Conservation (phyloP, 2,329 filamentous ascomycete species). For the Hypoxylon sp. region DNA sequence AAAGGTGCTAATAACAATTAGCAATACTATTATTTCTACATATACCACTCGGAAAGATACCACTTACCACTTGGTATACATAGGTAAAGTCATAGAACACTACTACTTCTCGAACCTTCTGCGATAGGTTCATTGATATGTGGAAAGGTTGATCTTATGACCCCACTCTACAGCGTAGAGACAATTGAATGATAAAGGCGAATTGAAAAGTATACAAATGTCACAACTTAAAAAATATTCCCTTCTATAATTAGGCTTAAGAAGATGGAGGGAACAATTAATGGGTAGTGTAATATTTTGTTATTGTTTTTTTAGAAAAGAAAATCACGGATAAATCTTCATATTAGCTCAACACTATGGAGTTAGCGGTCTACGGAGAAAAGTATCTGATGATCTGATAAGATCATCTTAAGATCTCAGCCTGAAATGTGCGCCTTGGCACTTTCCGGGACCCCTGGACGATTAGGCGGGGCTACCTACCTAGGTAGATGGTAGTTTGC, state of each 20-base stretch:
- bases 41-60: not conserved
- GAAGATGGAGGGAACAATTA: no score
- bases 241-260: no score
- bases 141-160: no score
- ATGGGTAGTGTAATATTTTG: no score
- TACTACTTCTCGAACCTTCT: not conserved
- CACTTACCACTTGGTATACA: not conserved
- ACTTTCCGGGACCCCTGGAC: slow-evolving; percentile 33
- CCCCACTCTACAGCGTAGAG: no score
- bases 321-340: slow-evolving; percentile 4
- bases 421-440: slow-evolving; percentile 42
- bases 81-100: not conserved
- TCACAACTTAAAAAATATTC: no score
- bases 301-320: no score
- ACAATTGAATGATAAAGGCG: no score
- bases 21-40: not conserved
- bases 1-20: not conserved
- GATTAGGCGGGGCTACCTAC: slow-evolving; percentile 37
- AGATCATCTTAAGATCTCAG: slow-evolving; percentile 45
- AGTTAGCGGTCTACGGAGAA: not conserved
- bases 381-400: slow-evolving; percentile 48
- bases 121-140: no score
- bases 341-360: not conserved
- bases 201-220: no score
- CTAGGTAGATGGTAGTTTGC: not conserved